phyloP scores from a whole-genome alignment of 805 yeast genomes.

The Teunomyces atbi region DNA sequence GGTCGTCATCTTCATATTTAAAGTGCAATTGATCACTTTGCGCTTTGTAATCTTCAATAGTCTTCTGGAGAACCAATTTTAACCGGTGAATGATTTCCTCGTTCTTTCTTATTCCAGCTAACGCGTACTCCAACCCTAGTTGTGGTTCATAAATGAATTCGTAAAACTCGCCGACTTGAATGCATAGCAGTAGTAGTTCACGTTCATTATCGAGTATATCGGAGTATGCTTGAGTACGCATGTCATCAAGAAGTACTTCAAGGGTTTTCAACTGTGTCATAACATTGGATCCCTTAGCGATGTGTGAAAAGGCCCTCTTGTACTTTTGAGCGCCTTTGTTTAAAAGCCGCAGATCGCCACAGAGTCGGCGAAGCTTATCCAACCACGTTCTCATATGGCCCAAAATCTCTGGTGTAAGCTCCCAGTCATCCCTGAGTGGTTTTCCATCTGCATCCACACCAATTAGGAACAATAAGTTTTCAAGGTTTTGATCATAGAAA shows the following conservation, averaged over 20 bases:
- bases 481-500: constrained; percentile 65
- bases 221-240: constrained; percentile 57
- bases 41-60: constrained; percentile 18
- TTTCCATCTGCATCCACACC: constrained; percentile 53
- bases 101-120: constrained; percentile 32
- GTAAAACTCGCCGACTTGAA: constrained; percentile 66
- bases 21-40: constrained; percentile 17
- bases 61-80: constrained; percentile 16
- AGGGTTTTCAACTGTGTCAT: constrained; percentile 42
- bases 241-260: constrained; percentile 63
- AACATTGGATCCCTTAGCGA: constrained; percentile 16
- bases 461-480: constrained; percentile 56
- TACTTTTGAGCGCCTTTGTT: constrained; percentile 22
- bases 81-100: constrained; percentile 24
- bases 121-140: constrained; percentile 50
- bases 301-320: constrained; percentile 15
- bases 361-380: constrained; percentile 65
- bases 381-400: constrained; percentile 68
- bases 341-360: constrained; percentile 69
- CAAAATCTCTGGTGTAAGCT: constrained; percentile 41
- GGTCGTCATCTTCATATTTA: constrained; percentile 16
- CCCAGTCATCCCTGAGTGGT: constrained; percentile 50
- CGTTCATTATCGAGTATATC: constrained; percentile 51
- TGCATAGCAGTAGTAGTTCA: constrained; percentile 38
- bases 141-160: constrained; percentile 58